phyloP scores from a whole-genome alignment of 2,329 filamentous ascomycete species.

The Cladosporium oxysporum region DNA sequence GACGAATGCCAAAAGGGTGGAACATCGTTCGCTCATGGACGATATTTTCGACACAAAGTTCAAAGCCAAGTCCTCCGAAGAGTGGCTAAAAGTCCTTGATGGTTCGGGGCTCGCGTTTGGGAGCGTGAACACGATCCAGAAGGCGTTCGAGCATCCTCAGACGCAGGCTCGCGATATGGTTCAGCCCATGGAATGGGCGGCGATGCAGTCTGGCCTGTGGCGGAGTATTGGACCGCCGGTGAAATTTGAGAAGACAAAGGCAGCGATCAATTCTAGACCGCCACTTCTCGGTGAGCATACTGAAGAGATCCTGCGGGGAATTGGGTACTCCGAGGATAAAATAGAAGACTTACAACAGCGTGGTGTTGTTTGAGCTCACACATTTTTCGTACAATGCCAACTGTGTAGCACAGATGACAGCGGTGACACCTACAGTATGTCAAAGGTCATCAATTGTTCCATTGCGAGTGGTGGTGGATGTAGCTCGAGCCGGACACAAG shows the following conservation, averaged over 20 bases:
- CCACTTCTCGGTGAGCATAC: conserved; percentile 34
- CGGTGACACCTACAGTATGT: neutral
- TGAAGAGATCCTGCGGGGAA: conserved; percentile 26
- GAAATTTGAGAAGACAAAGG: conserved; percentile 33
- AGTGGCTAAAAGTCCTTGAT: conserved; percentile 46
- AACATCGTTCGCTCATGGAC: conserved; percentile 38
- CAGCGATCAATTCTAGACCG: conserved; percentile 28
- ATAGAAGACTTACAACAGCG: conserved; percentile 25
- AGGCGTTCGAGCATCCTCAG: conserved; percentile 49
- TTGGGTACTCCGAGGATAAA: conserved; percentile 23
- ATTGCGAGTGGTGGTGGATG: neutral
- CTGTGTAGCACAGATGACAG: neutral
- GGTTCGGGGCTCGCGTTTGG: conserved; percentile 50
- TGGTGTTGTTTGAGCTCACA: conserved; percentile 20
- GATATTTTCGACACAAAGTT: conserved; percentile 41
- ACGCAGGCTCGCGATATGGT: conserved; percentile 38
- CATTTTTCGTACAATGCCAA: neutral
- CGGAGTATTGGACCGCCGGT: conserved; percentile 32
- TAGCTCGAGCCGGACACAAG: neutral
- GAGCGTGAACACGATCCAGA: conserved; percentile 49
- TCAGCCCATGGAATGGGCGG: conserved; percentile 24
- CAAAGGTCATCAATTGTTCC: neutral
- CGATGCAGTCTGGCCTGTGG: conserved; percentile 29
- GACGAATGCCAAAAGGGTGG: conserved; percentile 35
- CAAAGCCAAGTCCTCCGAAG: conserved; percentile 40